These are phyloP conservation scores for Cyclotella cryptica DNA, from an alignment of 108 stramenopile species.

Conservation along the genomic window DNA sequence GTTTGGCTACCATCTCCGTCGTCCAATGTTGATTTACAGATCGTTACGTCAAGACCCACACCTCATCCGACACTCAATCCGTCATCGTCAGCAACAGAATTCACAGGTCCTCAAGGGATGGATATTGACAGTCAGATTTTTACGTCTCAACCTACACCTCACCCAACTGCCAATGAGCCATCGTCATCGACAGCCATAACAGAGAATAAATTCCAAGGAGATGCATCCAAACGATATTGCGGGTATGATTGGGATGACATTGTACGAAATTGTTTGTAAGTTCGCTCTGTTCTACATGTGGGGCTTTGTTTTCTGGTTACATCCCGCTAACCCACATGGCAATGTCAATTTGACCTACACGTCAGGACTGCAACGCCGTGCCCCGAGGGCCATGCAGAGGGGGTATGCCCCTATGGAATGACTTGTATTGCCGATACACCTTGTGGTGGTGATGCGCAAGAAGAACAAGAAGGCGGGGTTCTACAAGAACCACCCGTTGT, in stretches of 20 bases:
- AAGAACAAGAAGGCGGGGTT: not conserved
- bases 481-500: not conserved
- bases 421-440: constrained; percentile 11
- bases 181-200: not conserved
- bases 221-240: constrained; percentile 11
- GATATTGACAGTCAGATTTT: not conserved
- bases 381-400: constrained; percentile 13
- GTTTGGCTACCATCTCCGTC: not conserved
- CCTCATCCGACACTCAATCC: not conserved
- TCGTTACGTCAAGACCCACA: not conserved
- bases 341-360: not conserved
- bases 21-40: not conserved
- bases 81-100: not conserved
- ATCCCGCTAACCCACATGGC: not conserved
- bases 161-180: not conserved
- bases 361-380: constrained; percentile 5
- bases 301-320: not conserved
- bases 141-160: not conserved
- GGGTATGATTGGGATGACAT: constrained; percentile 10
- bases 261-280: constrained; percentile 10
- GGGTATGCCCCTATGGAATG: constrained; percentile 2
- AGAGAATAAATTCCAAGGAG: constrained; percentile 10
- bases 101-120: not conserved
- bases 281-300: not conserved
- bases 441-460: not conserved